Percentiles rank a stretch among this genome's conserved stretches.
These are phyloP conservation scores for Aspergillus cristatus DNA, from an alignment of 495 filamentous ascomycete genomes.

Conservation along the genomic window DNA sequence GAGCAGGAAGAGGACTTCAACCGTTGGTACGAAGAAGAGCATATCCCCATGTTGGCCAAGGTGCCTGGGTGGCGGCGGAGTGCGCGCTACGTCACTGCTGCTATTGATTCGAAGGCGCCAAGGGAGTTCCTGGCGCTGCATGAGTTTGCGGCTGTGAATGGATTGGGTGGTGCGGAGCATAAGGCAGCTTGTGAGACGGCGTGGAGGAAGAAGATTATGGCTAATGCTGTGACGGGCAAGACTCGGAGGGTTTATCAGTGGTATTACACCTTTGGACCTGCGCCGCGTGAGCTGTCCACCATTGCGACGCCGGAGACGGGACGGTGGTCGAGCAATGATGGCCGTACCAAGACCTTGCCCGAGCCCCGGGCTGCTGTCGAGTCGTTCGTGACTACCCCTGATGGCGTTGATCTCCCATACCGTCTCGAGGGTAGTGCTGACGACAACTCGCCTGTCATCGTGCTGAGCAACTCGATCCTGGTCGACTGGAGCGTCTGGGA, in stretches of 20 bases:
- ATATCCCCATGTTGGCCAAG: slow-evolving; percentile 59
- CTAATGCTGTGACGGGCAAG: slow-evolving; percentile 46
- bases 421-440: slow-evolving; percentile 63
- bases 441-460: slow-evolving; percentile 55
- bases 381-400: slow-evolving; percentile 55
- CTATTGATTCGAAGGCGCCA: slow-evolving; percentile 37
- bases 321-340: slow-evolving; percentile 46
- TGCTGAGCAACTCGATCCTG: slow-evolving; percentile 68
- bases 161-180: slow-evolving; percentile 53
- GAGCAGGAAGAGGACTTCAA: slow-evolving; percentile 47
- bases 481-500: slow-evolving; percentile 71
- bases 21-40: slow-evolving; percentile 65
- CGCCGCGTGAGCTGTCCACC: slow-evolving; percentile 53
- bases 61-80: slow-evolving; percentile 70
- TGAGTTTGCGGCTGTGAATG: slow-evolving; percentile 58
- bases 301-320: slow-evolving; percentile 25
- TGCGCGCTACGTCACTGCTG: slow-evolving; percentile 51
- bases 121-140: slow-evolving; percentile 57
- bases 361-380: slow-evolving; percentile 47
- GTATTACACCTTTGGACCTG: slow-evolving; percentile 70
- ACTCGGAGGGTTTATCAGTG: slow-evolving; percentile 54
- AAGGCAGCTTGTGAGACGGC: slow-evolving; percentile 50
- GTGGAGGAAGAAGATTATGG: slow-evolving; percentile 45
- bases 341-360: slow-evolving; percentile 40
- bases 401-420: slow-evolving; percentile 60